Percentiles rank a stretch among this genome's conserved stretches.
Conservation (phyloP, 495 filamentous ascomycete genomes). For the Daldinia decipiens region DNA sequence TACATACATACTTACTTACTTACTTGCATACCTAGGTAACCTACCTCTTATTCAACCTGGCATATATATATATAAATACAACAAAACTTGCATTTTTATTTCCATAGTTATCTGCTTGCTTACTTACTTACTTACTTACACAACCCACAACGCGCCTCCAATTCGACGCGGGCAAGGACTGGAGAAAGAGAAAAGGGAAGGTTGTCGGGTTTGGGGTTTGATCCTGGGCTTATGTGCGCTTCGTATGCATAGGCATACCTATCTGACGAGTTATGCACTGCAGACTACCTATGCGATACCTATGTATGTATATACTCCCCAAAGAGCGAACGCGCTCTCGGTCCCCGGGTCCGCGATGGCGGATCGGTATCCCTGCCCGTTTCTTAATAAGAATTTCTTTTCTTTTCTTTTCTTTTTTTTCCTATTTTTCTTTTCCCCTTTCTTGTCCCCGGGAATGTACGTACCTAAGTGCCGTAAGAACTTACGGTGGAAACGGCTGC, state of each 20-base stretch:
- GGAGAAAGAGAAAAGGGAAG: too few relatives aligned
- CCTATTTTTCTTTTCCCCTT: not conserved
- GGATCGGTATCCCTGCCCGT: slow-evolving; percentile 36
- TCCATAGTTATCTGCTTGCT: not conserved
- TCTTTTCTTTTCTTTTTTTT: too few relatives aligned
- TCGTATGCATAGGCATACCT: not conserved
- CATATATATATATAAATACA: not conserved
- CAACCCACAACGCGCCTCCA: too few relatives aligned
- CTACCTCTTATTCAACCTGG: not conserved
- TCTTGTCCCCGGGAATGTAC: not conserved
- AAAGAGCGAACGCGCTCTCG: not conserved
- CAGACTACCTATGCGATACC: too few relatives aligned
- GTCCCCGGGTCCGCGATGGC: slow-evolving; percentile 30
- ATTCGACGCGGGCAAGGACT: too few relatives aligned
- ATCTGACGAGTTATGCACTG: slow-evolving; percentile 1
- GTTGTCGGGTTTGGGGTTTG: not conserved
- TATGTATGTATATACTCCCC: too few relatives aligned
- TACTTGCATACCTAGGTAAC: too few relatives aligned
- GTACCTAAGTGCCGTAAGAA: too few relatives aligned
- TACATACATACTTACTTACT: too few relatives aligned
- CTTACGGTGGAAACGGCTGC: too few relatives aligned
- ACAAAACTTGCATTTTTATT: too few relatives aligned
- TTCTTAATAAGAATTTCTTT: not conserved
- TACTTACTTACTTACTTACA: not conserved
- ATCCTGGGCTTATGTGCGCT: not conserved